phyloP scores from a whole-genome alignment of 768 basidiomycete species.

The Ephemerocybe angulata region DNA sequence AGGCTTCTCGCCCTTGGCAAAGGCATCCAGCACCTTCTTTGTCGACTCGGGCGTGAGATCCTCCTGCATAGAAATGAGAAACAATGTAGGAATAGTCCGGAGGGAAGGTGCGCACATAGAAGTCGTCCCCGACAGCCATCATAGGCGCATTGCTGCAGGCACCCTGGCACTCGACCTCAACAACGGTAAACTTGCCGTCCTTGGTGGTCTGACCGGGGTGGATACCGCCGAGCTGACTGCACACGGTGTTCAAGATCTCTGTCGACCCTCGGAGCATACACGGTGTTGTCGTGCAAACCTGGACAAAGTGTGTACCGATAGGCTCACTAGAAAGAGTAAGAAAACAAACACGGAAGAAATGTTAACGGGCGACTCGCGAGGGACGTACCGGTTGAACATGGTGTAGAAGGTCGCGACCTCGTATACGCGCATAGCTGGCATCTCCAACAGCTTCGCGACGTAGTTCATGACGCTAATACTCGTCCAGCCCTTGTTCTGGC shows the following conservation, averaged over 20 bases:
- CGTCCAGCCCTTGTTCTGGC: constrained; percentile 98
- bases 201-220: constrained; percentile 89
- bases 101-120: constrained; percentile 63
- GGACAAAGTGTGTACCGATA: constrained; percentile 90
- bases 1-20: constrained; percentile 79
- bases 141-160: constrained; percentile 98
- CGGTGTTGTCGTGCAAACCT: constrained; percentile 98
- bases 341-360: constrained; percentile 1
- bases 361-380: neutral
- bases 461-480: constrained; percentile 99
- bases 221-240: constrained; percentile 77
- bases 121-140: constrained; percentile 94
- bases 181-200: constrained; percentile 94
- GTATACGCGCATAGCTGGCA: constrained; percentile 98
- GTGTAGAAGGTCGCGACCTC: constrained; percentile 99
- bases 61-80: constrained; percentile 48
- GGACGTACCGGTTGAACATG: constrained; percentile 92
- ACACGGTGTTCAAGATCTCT: constrained; percentile 82
- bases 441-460: constrained; percentile 86
- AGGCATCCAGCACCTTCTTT: constrained; percentile 74
- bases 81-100: neutral
- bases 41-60: constrained; percentile 77
- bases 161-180: constrained; percentile 98
- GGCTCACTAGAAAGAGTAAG: constrained; percentile 61
- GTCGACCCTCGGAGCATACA: constrained; percentile 95